Conservation (phyloP, 2,329 filamentous ascomycete species). For the Mariannaea sp. region DNA sequence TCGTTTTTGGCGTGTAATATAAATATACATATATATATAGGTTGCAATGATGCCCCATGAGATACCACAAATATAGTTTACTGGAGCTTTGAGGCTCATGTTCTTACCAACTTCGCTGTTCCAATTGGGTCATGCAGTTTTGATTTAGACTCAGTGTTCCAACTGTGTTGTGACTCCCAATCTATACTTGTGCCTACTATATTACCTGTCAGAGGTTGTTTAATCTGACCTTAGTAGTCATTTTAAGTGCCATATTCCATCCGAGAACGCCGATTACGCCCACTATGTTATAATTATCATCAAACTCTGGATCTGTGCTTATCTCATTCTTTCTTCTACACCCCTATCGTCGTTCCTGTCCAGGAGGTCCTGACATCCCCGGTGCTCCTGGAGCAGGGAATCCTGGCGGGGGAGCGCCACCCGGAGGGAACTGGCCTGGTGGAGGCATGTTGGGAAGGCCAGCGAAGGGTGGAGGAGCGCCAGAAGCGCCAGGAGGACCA, state of each 20-base stretch:
- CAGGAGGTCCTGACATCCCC: conserved; percentile 45
- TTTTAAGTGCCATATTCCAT: conserved; percentile 18
- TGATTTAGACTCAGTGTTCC: not conserved
- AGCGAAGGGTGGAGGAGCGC: conserved; percentile 39
- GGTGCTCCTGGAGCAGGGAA: conserved; percentile 44
- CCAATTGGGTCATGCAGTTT: not conserved
- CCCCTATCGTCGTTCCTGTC: conserved; percentile 47
- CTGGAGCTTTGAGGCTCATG: conserved; percentile 2
- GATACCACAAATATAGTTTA: conserved; percentile 14
- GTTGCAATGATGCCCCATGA: conserved; percentile 18
- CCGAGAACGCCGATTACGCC: conserved; percentile 43
- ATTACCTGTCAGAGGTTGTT: not conserved
- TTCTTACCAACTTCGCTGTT: conserved; percentile 4
- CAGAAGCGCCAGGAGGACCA: conserved; percentile 34
- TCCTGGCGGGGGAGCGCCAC: conserved; percentile 41
- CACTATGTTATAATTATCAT: conserved; percentile 32
- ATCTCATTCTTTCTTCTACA: conserved; percentile 1
- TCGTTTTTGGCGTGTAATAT: conserved; percentile 30
- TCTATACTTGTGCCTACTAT: conserved; percentile 11
- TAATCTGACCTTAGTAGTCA: conserved; percentile 9
- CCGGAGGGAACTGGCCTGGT: conserved; percentile 50
- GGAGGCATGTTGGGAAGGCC: conserved; percentile 47
- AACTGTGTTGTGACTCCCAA: conserved; percentile 1
- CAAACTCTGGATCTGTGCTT: conserved; percentile 23
- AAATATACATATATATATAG: no score